Conservation (phyloP, 2,329 filamentous ascomycete genomes). For the Fusarium continuum region DNA sequence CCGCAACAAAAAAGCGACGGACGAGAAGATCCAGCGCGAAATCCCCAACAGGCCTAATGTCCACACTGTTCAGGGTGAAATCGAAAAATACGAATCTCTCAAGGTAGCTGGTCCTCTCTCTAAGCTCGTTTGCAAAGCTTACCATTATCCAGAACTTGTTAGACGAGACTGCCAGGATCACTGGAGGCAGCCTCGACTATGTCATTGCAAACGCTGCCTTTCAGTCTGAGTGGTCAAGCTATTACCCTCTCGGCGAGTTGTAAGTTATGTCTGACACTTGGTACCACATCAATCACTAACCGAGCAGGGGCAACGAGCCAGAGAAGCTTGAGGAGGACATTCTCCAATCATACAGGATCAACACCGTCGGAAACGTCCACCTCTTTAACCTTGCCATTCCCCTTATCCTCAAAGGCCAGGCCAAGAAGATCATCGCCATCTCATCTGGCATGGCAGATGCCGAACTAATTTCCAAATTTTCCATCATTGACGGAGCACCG, state of each 20-base stretch:
- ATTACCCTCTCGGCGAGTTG: conserved; percentile 21
- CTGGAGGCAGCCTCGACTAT: conserved; percentile 57
- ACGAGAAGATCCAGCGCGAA: conserved; percentile 48
- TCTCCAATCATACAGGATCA: conserved; percentile 51
- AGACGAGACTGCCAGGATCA: conserved; percentile 46
- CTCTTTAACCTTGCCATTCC: conserved; percentile 63
- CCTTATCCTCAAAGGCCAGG: conserved; percentile 57
- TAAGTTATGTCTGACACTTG: background rate
- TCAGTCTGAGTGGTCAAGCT: conserved; percentile 43
- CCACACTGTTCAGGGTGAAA: conserved; percentile 26
- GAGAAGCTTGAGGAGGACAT: conserved; percentile 29
- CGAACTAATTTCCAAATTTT: conserved; percentile 51
- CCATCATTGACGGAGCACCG: conserved; percentile 47
- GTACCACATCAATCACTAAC: rapidly evolving
- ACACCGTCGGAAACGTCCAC: conserved; percentile 62
- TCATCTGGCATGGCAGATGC: conserved; percentile 59
- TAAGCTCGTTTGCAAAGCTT: too few species aligned
- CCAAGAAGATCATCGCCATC: conserved; percentile 65
- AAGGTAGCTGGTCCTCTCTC: conserved; percentile 5
- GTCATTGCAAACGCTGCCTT: conserved; percentile 61
- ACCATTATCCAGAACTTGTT: conserved; percentile 34
- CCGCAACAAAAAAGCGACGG: conserved; percentile 53
- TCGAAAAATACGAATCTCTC: background rate
- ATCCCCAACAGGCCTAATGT: conserved; percentile 42
- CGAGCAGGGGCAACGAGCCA: conserved; percentile 13